These are phyloP conservation scores for Venustampulla echinocandica DNA, from an alignment of 495 filamentous ascomycete species.

Conservation along the genomic window DNA sequence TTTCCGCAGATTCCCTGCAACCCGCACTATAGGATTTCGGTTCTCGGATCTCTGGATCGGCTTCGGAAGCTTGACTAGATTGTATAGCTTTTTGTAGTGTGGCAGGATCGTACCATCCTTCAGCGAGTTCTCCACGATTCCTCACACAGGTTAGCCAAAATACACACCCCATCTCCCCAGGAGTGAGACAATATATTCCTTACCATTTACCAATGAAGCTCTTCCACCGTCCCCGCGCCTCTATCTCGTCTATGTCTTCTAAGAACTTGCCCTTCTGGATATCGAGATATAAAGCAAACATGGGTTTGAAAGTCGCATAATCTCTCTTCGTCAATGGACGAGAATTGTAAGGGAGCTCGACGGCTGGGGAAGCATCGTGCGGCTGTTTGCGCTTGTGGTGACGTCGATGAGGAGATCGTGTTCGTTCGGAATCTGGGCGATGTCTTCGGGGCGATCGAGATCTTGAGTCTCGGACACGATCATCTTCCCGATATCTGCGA, in stretches of 20 bases:
- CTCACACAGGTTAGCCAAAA: constrained; percentile 42
- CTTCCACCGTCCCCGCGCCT: constrained; percentile 82
- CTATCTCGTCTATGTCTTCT: constrained; percentile 54
- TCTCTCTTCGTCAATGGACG: constrained; percentile 58
- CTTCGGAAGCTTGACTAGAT: constrained; percentile 11
- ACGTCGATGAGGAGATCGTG: constrained; percentile 21
- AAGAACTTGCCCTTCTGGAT: constrained; percentile 67
- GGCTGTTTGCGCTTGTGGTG: constrained; percentile 14
- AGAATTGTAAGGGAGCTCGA: constrained; percentile 57
- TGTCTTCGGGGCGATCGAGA: constrained; percentile 18
- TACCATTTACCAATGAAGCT: constrained; percentile 88
- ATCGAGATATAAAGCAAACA: constrained; percentile 83
- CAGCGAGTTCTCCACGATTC: constrained; percentile 86
- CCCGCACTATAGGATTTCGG: constrained; percentile 9
- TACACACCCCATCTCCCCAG: too few relatives aligned
- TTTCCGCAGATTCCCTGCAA: constrained; percentile 12
- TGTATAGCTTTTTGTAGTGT: constrained; percentile 45
- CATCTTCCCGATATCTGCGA: constrained; percentile 1
- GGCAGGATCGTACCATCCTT: constrained; percentile 86
- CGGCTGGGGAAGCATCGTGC: constrained; percentile 4
- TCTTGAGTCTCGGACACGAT: constrained; percentile 2
- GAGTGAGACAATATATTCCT: too few relatives aligned
- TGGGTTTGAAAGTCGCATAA: constrained; percentile 49
- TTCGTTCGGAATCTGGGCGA: constrained; percentile 9
- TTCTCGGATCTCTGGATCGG: constrained; percentile 2